Conservation (phyloP, 148 eudicot species). For the Persicaria tinctoria region DNA sequence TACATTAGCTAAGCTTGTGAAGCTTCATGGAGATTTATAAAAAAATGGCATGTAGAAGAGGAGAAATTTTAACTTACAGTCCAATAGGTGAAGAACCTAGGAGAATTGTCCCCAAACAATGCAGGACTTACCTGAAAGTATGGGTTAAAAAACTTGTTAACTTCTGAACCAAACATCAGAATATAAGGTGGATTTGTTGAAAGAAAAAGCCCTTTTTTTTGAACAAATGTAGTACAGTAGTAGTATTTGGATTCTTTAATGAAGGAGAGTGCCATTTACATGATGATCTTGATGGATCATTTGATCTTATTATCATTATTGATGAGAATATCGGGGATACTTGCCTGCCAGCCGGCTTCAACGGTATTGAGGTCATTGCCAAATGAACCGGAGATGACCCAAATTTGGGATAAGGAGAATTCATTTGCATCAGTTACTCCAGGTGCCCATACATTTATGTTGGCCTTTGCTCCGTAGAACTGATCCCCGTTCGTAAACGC, state of each 20-base stretch:
- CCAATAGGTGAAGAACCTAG: constrained; percentile 98
- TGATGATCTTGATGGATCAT: neutral
- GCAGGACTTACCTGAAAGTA: constrained; percentile 77
- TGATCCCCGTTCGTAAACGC: constrained; percentile 85
- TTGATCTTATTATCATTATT: neutral
- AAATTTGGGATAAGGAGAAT: constrained; percentile 87
- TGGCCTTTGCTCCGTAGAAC: constrained; percentile 93
- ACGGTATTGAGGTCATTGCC: constrained; percentile 93
- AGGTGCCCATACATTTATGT: constrained; percentile 94
- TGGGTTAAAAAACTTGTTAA: neutral
- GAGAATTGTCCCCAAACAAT: constrained; percentile 76
- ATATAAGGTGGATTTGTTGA: neutral
- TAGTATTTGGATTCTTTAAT: too few relatives aligned
- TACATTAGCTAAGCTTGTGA: neutral
- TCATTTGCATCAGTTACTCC: constrained; percentile 62
- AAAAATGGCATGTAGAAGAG: neutral
- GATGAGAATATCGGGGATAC: constrained; percentile 9
- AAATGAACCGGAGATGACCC: constrained; percentile 92
- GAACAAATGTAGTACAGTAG: too few relatives aligned
- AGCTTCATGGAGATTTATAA: neutral
- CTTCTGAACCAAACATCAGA: neutral
- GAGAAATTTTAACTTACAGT: constrained; percentile 44
- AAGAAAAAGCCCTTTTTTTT: too few relatives aligned
- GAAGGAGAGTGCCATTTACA: too few relatives aligned
- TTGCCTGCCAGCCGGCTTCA: constrained; percentile 99